phyloP scores from a whole-genome alignment of 2,329 filamentous ascomycete species.

The Allantophomopsis lycopodina region DNA sequence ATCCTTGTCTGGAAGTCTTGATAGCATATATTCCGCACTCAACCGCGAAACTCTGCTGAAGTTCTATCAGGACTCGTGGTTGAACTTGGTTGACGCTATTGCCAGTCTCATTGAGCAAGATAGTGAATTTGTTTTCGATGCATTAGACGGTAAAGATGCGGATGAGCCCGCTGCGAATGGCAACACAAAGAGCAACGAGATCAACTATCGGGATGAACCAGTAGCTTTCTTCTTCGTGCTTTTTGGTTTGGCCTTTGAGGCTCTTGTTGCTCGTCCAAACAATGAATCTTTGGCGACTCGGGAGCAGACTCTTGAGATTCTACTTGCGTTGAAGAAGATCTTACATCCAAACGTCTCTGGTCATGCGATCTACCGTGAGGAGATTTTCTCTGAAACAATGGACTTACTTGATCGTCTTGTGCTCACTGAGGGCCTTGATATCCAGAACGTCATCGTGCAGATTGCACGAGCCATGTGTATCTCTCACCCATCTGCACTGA shows the following conservation, averaged over 20 bases:
- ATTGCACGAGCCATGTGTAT: constrained; percentile 85
- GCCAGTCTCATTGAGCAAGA: constrained; percentile 95
- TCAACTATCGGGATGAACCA: constrained; percentile 96
- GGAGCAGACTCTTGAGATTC: constrained; percentile 74
- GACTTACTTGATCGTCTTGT: constrained; percentile 87
- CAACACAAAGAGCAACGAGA: constrained; percentile 55
- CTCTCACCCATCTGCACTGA: constrained; percentile 77
- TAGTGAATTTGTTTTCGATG: constrained; percentile 94
- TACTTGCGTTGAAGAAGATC: constrained; percentile 89
- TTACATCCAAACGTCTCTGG: constrained; percentile 87
- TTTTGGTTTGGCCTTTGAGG: constrained; percentile 93
- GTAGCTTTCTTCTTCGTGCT: constrained; percentile 98
- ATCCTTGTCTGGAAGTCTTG: constrained; percentile 71
- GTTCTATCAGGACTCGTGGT: constrained; percentile 96
- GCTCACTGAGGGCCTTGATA: constrained; percentile 76
- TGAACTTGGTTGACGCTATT: constrained; percentile 93
- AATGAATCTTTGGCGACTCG: constrained; percentile 54
- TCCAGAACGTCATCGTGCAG: constrained; percentile 86
- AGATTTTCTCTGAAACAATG: constrained; percentile 94
- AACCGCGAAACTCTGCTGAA: constrained; percentile 86
- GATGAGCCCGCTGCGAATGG: constrained; percentile 23
- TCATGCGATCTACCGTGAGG: constrained; percentile 90
- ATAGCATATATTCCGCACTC: constrained; percentile 87
- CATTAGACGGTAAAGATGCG: constrained; percentile 71
- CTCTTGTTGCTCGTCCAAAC: constrained; percentile 68